Percentiles rank a stretch among this genome's conserved stretches.
These are phyloP conservation scores for Aspergillus aculeatus DNA, from an alignment of 2,329 filamentous ascomycete genomes.

Conservation along the genomic window DNA sequence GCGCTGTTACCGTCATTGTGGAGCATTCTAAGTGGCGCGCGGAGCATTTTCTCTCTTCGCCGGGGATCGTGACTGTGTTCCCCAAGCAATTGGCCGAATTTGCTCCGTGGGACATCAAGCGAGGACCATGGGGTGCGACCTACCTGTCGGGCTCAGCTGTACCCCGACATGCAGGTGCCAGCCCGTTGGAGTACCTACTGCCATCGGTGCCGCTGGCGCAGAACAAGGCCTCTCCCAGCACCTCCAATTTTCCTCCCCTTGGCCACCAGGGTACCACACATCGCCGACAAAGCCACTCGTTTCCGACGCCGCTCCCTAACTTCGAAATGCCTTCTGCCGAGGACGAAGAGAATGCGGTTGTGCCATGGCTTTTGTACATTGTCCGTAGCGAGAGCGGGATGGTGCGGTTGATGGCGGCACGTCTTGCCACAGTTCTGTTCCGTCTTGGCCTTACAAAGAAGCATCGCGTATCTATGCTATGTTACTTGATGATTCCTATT, in stretches of 20 bases:
- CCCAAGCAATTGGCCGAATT: conserved; percentile 56
- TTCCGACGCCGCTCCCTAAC: conserved; percentile 34
- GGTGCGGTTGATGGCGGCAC: conserved; percentile 66
- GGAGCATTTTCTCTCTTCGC: conserved; percentile 67
- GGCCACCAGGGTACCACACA: conserved; percentile 41
- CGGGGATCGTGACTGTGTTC: conserved; percentile 67
- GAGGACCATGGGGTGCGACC: conserved; percentile 53
- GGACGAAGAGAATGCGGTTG: conserved; percentile 66
- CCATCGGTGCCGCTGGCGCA: conserved; percentile 48
- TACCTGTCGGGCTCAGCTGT: conserved; percentile 54
- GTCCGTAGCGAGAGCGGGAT: conserved; percentile 58
- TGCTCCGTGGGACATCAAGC: conserved; percentile 49
- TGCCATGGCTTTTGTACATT: conserved; percentile 70
- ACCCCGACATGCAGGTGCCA: conserved; percentile 48
- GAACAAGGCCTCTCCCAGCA: conserved; percentile 27
- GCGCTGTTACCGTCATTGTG: conserved; percentile 74
- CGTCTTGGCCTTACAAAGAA: conserved; percentile 66
- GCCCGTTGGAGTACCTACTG: conserved; percentile 65
- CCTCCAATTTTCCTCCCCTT: conserved; percentile 55
- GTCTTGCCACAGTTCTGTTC: conserved; percentile 67
- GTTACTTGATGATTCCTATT: conserved; percentile 67
- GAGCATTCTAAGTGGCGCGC: conserved; percentile 76
- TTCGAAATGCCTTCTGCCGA: conserved; percentile 48
- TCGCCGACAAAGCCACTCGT: conserved; percentile 38
- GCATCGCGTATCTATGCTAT: conserved; percentile 62